Evolutionary conservation across 164 flowering plant species (phyloP), one percentile per base, ranked within the genome.

Genomic region (Amborella trichopoda): DNA sequence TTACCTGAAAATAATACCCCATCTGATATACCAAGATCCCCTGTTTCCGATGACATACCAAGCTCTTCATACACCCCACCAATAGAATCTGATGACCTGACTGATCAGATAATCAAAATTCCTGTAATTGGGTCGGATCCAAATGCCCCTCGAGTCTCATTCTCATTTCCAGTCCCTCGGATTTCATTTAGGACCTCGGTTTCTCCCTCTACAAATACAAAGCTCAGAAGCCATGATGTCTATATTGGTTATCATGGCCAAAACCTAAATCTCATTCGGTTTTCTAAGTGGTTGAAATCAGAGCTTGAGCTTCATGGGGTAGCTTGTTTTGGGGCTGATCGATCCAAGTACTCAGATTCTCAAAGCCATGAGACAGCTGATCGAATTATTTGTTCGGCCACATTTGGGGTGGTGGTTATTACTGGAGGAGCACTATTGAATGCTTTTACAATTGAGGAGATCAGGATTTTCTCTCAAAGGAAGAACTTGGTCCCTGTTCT

Each of bases 31-130:
- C 1, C 64, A 54, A 75, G 75, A 14, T 82, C 86, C 14, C 80
- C 51, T 14, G 14, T 16, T 38, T 80, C 83, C 4, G 94, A 88
- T 8, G 93, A 84, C 67, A 62, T 84, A 4, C 93, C 97, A 0
- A 81, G 93, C 68, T 73, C 83, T 47, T 89, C 97, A 52, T 82
- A 80, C 73, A 84, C 97, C 49, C 94, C 94, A n/a, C 86, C 91
- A 2, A 77, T 82, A 0, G 86, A 85, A 64, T 75, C 81, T 1
- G 83, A 75, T 52, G 77, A 74, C 48, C 70, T 69, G 23, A 6
- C 56, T 21, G 74, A 72, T 30, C 62, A 67, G 4, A 75, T 70
- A 56, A 68, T 64, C 52, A 76, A 69, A 52, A 68, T 68, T 41
- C 62, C 77, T 23, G 58, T 71, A 25, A 62, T 70, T 52, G 63